phyloP scores from a whole-genome alignment of 2,329 filamentous ascomycete genomes.

The Cordyceps cicadae region DNA sequence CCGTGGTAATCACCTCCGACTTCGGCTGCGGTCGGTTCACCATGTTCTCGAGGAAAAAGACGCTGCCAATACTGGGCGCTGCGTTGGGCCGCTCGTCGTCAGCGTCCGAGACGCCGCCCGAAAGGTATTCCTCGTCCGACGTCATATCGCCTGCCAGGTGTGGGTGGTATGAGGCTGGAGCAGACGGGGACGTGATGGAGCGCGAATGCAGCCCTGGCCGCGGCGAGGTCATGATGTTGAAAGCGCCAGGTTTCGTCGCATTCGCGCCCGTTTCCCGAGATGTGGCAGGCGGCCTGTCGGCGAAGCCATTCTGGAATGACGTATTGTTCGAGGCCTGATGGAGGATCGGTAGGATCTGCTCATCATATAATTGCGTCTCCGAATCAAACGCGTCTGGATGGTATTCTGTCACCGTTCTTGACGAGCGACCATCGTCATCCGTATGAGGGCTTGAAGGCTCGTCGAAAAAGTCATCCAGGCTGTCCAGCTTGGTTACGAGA shows the following conservation, averaged over 20 bases:
- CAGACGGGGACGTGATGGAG: constrained; percentile 74
- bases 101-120: constrained; percentile 72
- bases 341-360: constrained; percentile 83
- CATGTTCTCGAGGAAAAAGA: constrained; percentile 53
- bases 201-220: constrained; percentile 69
- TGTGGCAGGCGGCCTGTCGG: constrained; percentile 58
- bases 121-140: constrained; percentile 67
- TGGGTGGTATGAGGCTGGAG: constrained; percentile 45
- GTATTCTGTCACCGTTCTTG: constrained; percentile 56
- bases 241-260: constrained; percentile 54
- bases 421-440: constrained; percentile 51
- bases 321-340: constrained; percentile 74
- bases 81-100: constrained; percentile 46
- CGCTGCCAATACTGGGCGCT: constrained; percentile 33
- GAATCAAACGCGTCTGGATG: constrained; percentile 60
- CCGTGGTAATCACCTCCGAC: constrained; percentile 16
- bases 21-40: constrained; percentile 42
- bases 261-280: constrained; percentile 53
- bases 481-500: constrained; percentile 70
- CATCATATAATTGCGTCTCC: constrained; percentile 79
- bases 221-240: constrained; percentile 36
- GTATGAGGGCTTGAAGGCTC: constrained; percentile 53
- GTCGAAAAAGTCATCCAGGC: constrained; percentile 75
- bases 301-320: constrained; percentile 83
- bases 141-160: constrained; percentile 51